A percentile compares a stretch with the other conserved stretches of the same genome.
phyloP scores from a whole-genome alignment of 768 basidiomycete genomes.

The Termitomyces sp. region DNA sequence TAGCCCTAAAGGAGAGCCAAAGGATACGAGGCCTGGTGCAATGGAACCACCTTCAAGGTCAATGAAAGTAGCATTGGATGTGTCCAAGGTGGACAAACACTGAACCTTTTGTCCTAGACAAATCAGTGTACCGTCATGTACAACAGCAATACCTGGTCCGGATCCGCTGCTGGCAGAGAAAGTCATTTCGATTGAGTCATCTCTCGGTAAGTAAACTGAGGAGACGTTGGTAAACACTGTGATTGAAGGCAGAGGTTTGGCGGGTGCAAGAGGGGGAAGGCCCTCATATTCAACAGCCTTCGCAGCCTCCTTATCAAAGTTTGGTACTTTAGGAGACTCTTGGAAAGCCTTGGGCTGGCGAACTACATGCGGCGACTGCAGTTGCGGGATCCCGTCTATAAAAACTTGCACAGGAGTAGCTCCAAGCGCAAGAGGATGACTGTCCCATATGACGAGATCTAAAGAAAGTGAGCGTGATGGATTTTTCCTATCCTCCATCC shows the following conservation, averaged over 20 bases:
- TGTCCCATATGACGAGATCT: conserved; percentile 83
- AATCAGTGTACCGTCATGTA: conserved; percentile 39
- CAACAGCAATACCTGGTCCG: conserved; percentile 30
- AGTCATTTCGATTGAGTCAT: conserved; percentile 23
- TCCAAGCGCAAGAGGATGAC: conserved; percentile 77
- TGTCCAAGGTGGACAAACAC: conserved; percentile 16
- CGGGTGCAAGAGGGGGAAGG: conserved; percentile 60
- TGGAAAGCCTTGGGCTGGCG: conserved; percentile 47
- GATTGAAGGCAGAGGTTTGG: conserved; percentile 22
- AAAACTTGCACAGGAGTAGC: conserved; percentile 87
- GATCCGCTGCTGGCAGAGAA: conserved; percentile 16
- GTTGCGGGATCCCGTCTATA: conserved; percentile 84
- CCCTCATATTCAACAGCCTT: conserved; percentile 64
- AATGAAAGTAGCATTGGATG: conserved; percentile 29
- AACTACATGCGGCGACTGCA: conserved; percentile 38
- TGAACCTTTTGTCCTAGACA: conserved; percentile 35
- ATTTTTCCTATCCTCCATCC: background rate
- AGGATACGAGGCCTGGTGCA: conserved; percentile 60
- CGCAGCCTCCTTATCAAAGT: conserved; percentile 64
- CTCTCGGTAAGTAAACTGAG: conserved; percentile 30
- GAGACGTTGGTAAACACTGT: conserved; percentile 64
- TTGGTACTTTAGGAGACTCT: conserved; percentile 49
- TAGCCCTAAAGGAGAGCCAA: conserved; percentile 67
- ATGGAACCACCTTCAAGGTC: conserved; percentile 71
- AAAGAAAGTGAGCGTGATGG: background rate